Evolutionary conservation across 495 filamentous ascomycete genomes (phyloP).

Genomic region (Podospora comata): DNA sequence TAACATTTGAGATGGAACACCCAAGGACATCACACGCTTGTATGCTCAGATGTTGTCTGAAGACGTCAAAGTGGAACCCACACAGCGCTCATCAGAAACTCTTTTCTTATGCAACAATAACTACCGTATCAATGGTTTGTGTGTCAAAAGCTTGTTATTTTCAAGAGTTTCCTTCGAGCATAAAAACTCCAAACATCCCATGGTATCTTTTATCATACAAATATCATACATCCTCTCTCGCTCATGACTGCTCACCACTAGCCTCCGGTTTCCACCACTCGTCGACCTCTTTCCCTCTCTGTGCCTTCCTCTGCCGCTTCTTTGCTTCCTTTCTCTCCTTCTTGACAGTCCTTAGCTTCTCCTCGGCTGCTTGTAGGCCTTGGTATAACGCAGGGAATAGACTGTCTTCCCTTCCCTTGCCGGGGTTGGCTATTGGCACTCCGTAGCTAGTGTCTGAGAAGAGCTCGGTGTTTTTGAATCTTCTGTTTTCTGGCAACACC

Average conservation of each 20-base stretch:
- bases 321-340: not conserved
- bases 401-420: conserved; percentile 26
- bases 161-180: too few relatives aligned
- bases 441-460: conserved; percentile 71
- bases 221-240: not conserved
- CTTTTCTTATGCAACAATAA: too few relatives aligned
- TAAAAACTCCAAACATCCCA: too few relatives aligned
- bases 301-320: not conserved
- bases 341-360: not conserved
- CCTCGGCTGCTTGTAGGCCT: not conserved
- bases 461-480: conserved; percentile 53
- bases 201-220: not conserved
- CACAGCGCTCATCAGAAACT: too few relatives aligned
- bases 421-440: conserved; percentile 44
- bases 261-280: not conserved
- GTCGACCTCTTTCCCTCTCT: not conserved
- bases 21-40: too few relatives aligned
- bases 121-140: too few relatives aligned
- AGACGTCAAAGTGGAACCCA: too few relatives aligned
- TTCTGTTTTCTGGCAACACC: conserved; percentile 58
- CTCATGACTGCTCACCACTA: not conserved
- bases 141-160: too few relatives aligned
- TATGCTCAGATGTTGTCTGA: too few relatives aligned
- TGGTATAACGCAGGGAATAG: conserved; percentile 38
- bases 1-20: too few relatives aligned